Evolutionary conservation across 257 asterid species (phyloP).

Genomic region (Petunia axillaris): DNA sequence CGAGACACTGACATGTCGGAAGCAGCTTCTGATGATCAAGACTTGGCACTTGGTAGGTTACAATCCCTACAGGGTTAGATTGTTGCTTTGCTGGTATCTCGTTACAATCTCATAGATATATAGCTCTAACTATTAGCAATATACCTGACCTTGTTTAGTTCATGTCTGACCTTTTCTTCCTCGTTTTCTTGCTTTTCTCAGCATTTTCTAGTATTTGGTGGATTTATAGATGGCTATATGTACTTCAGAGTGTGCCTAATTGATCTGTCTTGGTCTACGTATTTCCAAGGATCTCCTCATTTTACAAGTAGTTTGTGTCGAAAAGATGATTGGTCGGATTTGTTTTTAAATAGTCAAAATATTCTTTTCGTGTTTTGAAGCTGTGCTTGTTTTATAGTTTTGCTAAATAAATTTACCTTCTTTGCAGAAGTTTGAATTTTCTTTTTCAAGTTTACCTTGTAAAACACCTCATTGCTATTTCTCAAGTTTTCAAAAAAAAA

Average conservation of each 20-base stretch:
- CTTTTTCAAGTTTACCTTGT: too few relatives aligned
- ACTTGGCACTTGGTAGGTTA: slow-evolving; percentile 80
- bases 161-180: background rate
- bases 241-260: background rate
- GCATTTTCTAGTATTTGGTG: background rate
- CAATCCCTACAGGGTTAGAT: slow-evolving; percentile 4
- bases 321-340: too few relatives aligned
- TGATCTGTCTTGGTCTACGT: background rate
- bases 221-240: background rate
- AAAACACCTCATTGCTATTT: too few relatives aligned
- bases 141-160: background rate
- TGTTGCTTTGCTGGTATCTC: slow-evolving; percentile 14
- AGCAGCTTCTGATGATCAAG: slow-evolving; percentile 93
- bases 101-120: slow-evolving; percentile 12
- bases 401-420: too few relatives aligned
- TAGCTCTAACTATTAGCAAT: background rate
- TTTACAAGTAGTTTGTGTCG: too few relatives aligned
- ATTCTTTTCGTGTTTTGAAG: too few relatives aligned
- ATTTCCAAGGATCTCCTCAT: background rate
- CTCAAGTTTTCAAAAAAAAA: too few relatives aligned
- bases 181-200: slow-evolving; percentile 13
- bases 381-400: too few relatives aligned
- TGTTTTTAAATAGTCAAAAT: too few relatives aligned
- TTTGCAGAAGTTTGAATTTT: too few relatives aligned
- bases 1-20: slow-evolving; percentile 95